phyloP scores from a whole-genome alignment of 176 grass and related monocot genomes.

The Oryza rufipogon region DNA sequence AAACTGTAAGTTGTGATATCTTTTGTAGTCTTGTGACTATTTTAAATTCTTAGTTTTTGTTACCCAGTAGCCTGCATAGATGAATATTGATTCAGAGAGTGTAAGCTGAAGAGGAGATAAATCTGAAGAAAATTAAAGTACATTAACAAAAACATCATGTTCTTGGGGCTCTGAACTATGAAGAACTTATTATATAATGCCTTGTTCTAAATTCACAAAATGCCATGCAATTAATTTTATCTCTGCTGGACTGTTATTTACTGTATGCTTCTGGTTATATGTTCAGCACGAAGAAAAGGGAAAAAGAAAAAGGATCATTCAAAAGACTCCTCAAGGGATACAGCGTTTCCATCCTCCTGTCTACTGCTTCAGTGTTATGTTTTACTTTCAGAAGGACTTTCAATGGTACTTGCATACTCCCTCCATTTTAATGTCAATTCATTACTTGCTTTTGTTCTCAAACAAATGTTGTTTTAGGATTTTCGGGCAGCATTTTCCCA shows the following conservation, averaged over 20 bases:
- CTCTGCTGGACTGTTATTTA: constrained; percentile 19
- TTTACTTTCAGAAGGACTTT: constrained; percentile 88
- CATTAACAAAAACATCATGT: background rate
- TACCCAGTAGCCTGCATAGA: background rate
- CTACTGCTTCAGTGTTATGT: constrained; percentile 91
- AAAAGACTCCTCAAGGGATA: constrained; percentile 67
- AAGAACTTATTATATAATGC: constrained; percentile 7
- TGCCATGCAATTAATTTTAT: background rate
- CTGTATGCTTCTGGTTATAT: constrained; percentile 30
- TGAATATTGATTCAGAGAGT: background rate
- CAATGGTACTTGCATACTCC: constrained; percentile 60
- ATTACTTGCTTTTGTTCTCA: background rate
- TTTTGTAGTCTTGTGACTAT: constrained; percentile 5
- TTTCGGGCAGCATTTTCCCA: background rate
- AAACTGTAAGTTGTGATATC: constrained; percentile 65
- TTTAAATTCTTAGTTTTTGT: constrained; percentile 14
- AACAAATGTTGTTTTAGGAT: background rate
- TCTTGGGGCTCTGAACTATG: background rate
- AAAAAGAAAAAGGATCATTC: constrained; percentile 91
- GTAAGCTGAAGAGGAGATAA: constrained; percentile 8
- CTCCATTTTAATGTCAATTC: background rate
- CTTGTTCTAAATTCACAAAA: background rate
- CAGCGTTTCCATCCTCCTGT: constrained; percentile 61
- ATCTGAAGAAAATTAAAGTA: background rate
- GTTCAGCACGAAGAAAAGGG: constrained; percentile 75